Evolutionary conservation across 139 green algal genomes (phyloP).

Genomic region (Astrephomene gubernaculifera): DNA sequence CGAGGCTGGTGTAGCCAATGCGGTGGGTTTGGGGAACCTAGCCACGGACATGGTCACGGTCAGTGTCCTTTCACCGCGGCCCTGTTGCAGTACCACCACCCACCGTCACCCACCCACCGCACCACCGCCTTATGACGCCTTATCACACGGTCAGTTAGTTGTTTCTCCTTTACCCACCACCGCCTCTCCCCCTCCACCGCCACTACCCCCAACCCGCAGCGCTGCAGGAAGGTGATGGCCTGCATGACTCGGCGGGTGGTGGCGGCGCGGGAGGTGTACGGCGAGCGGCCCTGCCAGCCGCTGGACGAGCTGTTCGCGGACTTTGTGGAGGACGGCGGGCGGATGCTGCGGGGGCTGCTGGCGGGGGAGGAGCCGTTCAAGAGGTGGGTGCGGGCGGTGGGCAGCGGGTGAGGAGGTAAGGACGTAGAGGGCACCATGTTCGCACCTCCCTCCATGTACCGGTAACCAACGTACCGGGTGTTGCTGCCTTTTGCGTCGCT

Average conservation of each 20-base stretch:
- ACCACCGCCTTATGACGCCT: neutral
- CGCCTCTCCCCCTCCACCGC: neutral
- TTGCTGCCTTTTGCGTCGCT: neutral
- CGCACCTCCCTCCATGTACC: neutral
- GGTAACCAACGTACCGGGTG: neutral
- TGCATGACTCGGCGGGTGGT: neutral
- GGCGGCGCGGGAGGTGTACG: neutral
- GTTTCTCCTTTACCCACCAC: neutral
- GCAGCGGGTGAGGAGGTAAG: neutral
- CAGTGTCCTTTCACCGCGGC: neutral
- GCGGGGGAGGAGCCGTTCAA: neutral
- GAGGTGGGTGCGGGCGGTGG: neutral
- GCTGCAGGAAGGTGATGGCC: neutral
- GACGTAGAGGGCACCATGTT: neutral
- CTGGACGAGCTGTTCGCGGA: conserved; percentile 11
- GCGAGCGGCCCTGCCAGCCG: conserved; percentile 3
- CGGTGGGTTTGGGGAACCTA: neutral
- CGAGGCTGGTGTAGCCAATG: neutral
- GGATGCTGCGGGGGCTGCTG: conserved; percentile 11
- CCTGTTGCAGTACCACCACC: neutral
- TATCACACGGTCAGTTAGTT: neutral
- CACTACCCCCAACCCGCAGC: too few relatives aligned
- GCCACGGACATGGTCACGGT: neutral
- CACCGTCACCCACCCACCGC: neutral
- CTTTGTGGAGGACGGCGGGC: neutral